A percentile compares a stretch with the other conserved stretches of the same genome.
Evolutionary conservation across 176 grass and related monocot genomes (phyloP).

Genomic region (Cymbopogon citratus): DNA sequence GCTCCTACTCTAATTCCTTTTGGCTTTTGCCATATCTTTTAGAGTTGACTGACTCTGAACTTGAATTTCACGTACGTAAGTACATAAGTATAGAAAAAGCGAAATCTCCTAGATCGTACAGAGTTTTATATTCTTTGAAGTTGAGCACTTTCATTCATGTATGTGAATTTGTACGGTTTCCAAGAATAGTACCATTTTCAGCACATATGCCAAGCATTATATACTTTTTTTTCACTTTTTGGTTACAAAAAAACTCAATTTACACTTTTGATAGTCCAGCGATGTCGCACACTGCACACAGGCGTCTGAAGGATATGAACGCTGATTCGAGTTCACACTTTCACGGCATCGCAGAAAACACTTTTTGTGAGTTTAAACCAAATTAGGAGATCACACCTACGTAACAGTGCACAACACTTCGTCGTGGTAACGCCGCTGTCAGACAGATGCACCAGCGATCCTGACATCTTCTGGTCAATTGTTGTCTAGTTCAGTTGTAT

Average conservation of each 20-base stretch:
- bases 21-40: background rate
- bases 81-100: background rate
- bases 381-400: background rate
- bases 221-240: background rate
- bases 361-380: background rate
- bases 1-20: background rate
- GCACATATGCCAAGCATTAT: background rate
- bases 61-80: background rate
- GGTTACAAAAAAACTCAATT: too few relatives aligned
- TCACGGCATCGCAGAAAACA: background rate
- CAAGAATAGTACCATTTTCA: background rate
- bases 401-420: background rate
- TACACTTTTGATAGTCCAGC: too few relatives aligned
- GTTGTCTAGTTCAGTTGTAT: background rate
- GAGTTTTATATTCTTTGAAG: background rate
- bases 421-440: background rate
- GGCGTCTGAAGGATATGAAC: background rate
- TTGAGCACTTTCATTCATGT: background rate
- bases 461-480: background rate
- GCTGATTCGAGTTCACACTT: background rate
- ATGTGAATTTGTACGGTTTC: background rate
- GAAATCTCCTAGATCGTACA: background rate
- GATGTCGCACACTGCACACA: too few relatives aligned
- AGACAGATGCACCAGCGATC: background rate
- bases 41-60: background rate